Conservation (phyloP, 2,329 filamentous ascomycete genomes). For the Tympanopsis confertula region DNA sequence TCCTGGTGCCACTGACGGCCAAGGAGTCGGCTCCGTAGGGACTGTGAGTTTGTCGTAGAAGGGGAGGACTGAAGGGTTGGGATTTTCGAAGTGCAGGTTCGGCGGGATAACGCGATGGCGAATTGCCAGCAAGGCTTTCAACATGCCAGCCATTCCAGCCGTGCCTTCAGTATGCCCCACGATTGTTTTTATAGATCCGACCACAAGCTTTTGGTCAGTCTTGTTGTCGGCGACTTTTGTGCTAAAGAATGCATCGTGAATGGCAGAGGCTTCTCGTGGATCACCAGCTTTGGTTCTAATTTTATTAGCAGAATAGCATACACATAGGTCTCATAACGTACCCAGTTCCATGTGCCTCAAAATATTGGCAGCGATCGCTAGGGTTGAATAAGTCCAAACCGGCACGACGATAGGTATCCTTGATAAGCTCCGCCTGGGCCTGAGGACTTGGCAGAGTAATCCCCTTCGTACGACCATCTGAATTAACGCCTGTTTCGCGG, state of each 20-base stretch:
- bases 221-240: background rate
- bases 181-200: background rate
- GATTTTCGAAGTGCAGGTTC: background rate
- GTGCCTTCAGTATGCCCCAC: background rate
- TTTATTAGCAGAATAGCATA: too few relatives aligned
- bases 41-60: background rate
- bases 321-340: too few relatives aligned
- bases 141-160: background rate
- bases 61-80: background rate
- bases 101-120: background rate
- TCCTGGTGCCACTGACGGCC: background rate
- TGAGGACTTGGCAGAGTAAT: constrained; percentile 19
- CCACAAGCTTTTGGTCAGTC: background rate
- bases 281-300: background rate
- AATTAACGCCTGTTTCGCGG: constrained; percentile 18
- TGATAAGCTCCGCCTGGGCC: constrained; percentile 26
- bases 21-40: background rate
- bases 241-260: background rate
- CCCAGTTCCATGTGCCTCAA: constrained; percentile 33
- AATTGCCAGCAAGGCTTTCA: background rate
- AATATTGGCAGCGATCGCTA: constrained; percentile 24
- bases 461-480: constrained; percentile 19
- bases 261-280: background rate
- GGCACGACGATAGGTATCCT: constrained; percentile 20
- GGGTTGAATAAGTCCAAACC: constrained; percentile 17